phyloP scores from a whole-genome alignment of 2,329 filamentous ascomycete genomes.

The Arthrinium phaeospermum region DNA sequence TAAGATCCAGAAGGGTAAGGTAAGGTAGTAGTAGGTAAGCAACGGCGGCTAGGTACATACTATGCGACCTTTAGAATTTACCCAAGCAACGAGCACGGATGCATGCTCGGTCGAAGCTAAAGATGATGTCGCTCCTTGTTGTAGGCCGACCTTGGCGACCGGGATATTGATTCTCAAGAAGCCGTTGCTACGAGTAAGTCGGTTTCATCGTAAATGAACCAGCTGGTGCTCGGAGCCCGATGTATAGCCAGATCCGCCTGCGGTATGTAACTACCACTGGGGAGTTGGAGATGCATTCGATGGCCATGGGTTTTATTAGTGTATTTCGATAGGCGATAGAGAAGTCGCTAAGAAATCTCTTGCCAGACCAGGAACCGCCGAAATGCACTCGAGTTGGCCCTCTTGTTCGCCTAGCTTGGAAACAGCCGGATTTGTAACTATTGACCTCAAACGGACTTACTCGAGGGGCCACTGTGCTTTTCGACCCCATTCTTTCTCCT shows the following conservation, averaged over 20 bases:
- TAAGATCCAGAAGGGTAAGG: not conserved
- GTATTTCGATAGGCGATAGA: slow-evolving; percentile 1
- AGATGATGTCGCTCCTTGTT: not conserved
- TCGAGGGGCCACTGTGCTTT: not conserved
- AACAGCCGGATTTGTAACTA: slow-evolving; percentile 1
- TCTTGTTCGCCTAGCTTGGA: slow-evolving; percentile 7
- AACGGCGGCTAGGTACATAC: slow-evolving; percentile 8
- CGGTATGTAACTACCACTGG: not conserved
- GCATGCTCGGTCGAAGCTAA: not conserved
- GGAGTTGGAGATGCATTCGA: not conserved
- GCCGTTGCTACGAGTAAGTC: slow-evolving; percentile 8
- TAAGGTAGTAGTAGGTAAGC: not conserved
- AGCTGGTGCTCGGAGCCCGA: not conserved
- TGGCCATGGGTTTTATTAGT: slow-evolving; percentile 2
- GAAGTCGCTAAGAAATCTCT: not conserved
- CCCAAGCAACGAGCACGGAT: slow-evolving; percentile 13
- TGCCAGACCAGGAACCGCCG: slow-evolving; percentile 3
- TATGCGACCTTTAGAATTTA: not conserved
- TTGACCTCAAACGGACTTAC: slow-evolving; percentile 12
- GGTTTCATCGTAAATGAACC: slow-evolving; percentile 12
- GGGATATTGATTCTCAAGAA: not conserved
- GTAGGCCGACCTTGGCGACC: not conserved
- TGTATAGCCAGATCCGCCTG: not conserved
- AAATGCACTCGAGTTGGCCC: not conserved
- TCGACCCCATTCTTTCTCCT: slow-evolving; percentile 7